Base-by-base conservation (phyloP, 2,329 filamentous ascomycete species). In the Beauveria bassiana region DNA sequence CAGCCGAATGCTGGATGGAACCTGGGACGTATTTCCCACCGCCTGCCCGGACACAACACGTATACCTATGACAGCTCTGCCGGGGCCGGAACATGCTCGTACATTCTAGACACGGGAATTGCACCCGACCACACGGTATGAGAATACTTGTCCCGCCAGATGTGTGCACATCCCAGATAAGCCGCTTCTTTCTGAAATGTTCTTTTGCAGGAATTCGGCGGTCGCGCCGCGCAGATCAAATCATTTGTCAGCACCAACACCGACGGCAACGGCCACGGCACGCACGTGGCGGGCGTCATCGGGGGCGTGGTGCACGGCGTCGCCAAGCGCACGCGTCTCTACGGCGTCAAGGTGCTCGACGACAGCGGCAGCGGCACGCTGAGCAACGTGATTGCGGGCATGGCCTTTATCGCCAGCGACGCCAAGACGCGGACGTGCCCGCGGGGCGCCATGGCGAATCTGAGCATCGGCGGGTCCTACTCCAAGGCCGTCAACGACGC, bases 381-480 rank as follows among this genome's bases (percentile, higher is more conserved):
- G 56, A 73, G 72, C 14, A 70, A 70, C 60, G 72, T 77, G 65
- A 71, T 78, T 56, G 74, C 73, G 26, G 75, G 73, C 64, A 74
- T 77, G 59, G 72, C 76, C 69, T 77, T 68, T 52, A 74, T 76
- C 6, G 69, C 70, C 50, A 62, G 64, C 20, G 74, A 78, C 66
- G 64, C 69, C 31, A 59, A 59, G 56, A 50, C 42, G 5, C 50
- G 62, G 7, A 70, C 62, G 63, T 76, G 74, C 69, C 67, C 70
- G 64, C 72, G 69, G 46, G 75, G 77, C 34, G 70, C 74, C 43
- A 78, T 82, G 26, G 75, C 78, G 63, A 81, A 78, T 71, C 78
- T 83, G 78, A 80, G 77, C 16, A 76, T 83, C 5, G 80, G 80
- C 31, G 80, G 80, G 12, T 55, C 66, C 24, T 64, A 43, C 64